Percentiles rank a stretch among this genome's conserved stretches.
These are phyloP conservation scores for Fusarium acutatum DNA, from an alignment of 2,329 filamentous ascomycete genomes.

Conservation along the genomic window DNA sequence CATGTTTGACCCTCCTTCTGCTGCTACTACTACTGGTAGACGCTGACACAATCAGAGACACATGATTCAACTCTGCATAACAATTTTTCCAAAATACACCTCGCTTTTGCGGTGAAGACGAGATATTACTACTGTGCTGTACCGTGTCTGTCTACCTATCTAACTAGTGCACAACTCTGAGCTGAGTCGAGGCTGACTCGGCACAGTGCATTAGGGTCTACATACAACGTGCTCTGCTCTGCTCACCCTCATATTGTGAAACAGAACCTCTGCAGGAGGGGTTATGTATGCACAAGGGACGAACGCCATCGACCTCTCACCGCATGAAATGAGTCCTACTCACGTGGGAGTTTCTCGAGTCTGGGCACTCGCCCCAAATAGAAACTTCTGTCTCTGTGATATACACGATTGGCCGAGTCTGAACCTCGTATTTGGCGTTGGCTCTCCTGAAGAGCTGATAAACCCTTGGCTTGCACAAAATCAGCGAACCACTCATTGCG, in stretches of 20 bases:
- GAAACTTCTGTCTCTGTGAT: constrained; percentile 9
- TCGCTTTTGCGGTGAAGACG: constrained; percentile 33
- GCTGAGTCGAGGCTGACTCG: constrained; percentile 22
- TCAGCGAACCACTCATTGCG: background rate
- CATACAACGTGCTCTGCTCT: constrained; percentile 1
- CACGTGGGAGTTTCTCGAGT: constrained; percentile 33
- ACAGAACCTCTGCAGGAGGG: constrained; percentile 25
- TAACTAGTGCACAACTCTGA: background rate
- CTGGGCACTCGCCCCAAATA: constrained; percentile 25
- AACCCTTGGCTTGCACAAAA: background rate
- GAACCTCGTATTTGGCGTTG: constrained; percentile 27
- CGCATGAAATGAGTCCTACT: constrained; percentile 25
- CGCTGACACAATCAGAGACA: constrained; percentile 21
- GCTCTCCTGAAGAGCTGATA: constrained; percentile 5
- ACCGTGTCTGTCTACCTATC: background rate
- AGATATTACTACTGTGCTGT: constrained; percentile 16
- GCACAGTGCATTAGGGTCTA: background rate
- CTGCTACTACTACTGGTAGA: background rate
- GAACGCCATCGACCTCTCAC: constrained; percentile 39
- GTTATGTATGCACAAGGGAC: constrained; percentile 10
- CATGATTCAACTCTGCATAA: constrained; percentile 14
- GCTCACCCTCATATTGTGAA: constrained; percentile 9
- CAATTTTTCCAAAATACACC: constrained; percentile 10
- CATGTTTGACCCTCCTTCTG: background rate
- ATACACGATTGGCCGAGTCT: constrained; percentile 20